phyloP scores from a whole-genome alignment of 2,329 filamentous ascomycete species.

The Daldinia eschscholtzii region DNA sequence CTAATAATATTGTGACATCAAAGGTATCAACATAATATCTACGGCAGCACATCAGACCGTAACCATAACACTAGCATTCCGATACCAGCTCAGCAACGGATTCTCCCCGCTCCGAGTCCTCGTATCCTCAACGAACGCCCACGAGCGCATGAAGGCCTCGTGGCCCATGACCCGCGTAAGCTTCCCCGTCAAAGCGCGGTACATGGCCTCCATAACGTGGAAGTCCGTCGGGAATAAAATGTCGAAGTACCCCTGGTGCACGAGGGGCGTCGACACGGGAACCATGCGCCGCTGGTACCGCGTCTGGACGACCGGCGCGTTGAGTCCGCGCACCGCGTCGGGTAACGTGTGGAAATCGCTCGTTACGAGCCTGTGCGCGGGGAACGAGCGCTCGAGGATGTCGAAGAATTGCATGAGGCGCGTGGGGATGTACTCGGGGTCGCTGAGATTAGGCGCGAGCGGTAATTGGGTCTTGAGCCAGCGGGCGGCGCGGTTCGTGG shows the following conservation, averaged over 20 bases:
- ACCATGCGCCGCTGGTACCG: conserved; percentile 89
- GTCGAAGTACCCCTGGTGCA: conserved; percentile 98
- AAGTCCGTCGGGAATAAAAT: conserved; percentile 99
- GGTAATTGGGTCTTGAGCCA: conserved; percentile 74
- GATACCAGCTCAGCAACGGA: conserved; percentile 91
- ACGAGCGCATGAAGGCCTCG: conserved; percentile 88
- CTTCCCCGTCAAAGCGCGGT: conserved; percentile 92
- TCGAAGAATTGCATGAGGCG: conserved; percentile 97
- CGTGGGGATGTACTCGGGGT: conserved; percentile 94
- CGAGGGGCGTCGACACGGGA: conserved; percentile 89
- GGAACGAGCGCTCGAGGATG: conserved; percentile 88
- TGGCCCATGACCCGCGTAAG: conserved; percentile 87
- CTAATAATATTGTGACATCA: neutral
- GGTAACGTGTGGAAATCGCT: conserved; percentile 92
- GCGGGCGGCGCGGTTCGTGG: conserved; percentile 65
- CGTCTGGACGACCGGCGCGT: conserved; percentile 96
- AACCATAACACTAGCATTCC: conserved; percentile 92
- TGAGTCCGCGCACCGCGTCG: conserved; percentile 84
- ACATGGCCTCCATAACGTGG: conserved; percentile 88
- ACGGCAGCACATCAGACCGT: conserved; percentile 70
- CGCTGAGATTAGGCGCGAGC: conserved; percentile 79
- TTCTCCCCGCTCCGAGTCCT: conserved; percentile 92
- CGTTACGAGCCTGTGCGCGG: conserved; percentile 86
- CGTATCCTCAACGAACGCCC: conserved; percentile 92
- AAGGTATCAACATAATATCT: neutral